Evolutionary conservation across 768 basidiomycete species (phyloP).

Genomic region (Royoungia palumana): DNA sequence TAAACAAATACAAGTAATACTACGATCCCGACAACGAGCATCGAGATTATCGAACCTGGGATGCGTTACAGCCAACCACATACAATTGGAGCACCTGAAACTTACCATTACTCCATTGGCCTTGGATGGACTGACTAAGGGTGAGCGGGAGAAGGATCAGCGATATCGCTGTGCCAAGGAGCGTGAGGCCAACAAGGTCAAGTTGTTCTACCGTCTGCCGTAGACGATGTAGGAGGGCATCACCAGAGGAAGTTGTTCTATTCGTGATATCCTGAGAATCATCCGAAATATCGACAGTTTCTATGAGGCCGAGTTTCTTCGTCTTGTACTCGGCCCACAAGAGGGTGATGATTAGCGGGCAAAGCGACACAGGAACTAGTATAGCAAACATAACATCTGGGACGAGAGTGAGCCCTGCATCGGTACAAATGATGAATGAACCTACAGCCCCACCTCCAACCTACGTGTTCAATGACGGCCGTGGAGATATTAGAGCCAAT

Average conservation of each 20-base stretch:
- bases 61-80: conserved; percentile 1
- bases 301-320: conserved; percentile 34
- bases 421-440: conserved; percentile 10
- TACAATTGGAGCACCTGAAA: neutral
- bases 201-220: conserved; percentile 34
- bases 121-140: conserved; percentile 37
- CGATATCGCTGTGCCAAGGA: conserved; percentile 48
- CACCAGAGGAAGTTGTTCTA: neutral
- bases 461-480: conserved; percentile 38
- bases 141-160: conserved; percentile 58
- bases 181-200: conserved; percentile 48
- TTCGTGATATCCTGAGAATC: neutral
- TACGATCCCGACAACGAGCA: conserved; percentile 46
- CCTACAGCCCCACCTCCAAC: conserved; percentile 72
- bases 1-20: conserved; percentile 41
- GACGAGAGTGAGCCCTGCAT: conserved; percentile 3
- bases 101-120: conserved; percentile 45
- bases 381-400: conserved; percentile 58
- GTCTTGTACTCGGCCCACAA: conserved; percentile 54
- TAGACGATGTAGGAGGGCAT: conserved; percentile 5
- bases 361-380: conserved; percentile 47
- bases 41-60: conserved; percentile 48
- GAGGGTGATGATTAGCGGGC: conserved; percentile 52
- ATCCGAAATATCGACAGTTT: neutral
- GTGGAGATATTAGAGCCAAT: conserved; percentile 63